These are phyloP conservation scores for Ogataea corticis DNA, from an alignment of 805 yeast genomes.

Conservation along the genomic window DNA sequence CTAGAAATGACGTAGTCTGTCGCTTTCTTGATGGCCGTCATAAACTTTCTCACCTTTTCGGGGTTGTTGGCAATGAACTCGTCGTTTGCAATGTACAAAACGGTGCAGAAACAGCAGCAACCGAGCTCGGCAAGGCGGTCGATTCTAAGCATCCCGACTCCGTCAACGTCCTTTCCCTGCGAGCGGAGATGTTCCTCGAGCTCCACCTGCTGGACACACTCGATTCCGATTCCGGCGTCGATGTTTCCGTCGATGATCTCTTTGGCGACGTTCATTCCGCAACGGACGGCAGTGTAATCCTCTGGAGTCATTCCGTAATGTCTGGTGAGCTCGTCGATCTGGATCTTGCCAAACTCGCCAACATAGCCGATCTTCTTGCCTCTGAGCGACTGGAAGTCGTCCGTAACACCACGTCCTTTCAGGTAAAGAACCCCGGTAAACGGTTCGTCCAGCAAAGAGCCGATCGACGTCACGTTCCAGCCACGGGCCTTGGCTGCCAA, in stretches of 20 bases:
- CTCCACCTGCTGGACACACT: constrained; percentile 60
- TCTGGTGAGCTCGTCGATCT: constrained; percentile 54
- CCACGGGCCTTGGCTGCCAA: constrained; percentile 61
- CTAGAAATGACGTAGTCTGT: constrained; percentile 47
- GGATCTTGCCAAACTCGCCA: constrained; percentile 61
- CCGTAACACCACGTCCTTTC: constrained; percentile 50
- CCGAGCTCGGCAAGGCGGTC: constrained; percentile 57
- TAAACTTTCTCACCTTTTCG: constrained; percentile 44
- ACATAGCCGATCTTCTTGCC: constrained; percentile 58
- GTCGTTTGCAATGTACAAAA: constrained; percentile 54
- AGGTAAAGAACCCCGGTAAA: constrained; percentile 56
- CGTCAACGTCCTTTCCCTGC: constrained; percentile 44
- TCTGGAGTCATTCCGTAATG: constrained; percentile 56
- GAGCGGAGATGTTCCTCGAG: constrained; percentile 49
- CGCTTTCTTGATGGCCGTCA: constrained; percentile 51
- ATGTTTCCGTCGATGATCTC: constrained; percentile 54
- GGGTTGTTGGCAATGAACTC: constrained; percentile 47
- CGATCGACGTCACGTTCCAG: constrained; percentile 56
- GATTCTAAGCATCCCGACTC: constrained; percentile 57
- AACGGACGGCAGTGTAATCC: constrained; percentile 58
- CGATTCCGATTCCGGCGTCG: constrained; percentile 60
- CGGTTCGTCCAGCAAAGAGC: constrained; percentile 56
- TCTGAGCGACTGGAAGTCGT: constrained; percentile 51
- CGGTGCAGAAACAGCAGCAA: constrained; percentile 60
- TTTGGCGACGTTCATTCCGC: constrained; percentile 62